phyloP scores from a whole-genome alignment of 2,329 filamentous ascomycete genomes.

The Pyrenophora tritici-repentis region DNA sequence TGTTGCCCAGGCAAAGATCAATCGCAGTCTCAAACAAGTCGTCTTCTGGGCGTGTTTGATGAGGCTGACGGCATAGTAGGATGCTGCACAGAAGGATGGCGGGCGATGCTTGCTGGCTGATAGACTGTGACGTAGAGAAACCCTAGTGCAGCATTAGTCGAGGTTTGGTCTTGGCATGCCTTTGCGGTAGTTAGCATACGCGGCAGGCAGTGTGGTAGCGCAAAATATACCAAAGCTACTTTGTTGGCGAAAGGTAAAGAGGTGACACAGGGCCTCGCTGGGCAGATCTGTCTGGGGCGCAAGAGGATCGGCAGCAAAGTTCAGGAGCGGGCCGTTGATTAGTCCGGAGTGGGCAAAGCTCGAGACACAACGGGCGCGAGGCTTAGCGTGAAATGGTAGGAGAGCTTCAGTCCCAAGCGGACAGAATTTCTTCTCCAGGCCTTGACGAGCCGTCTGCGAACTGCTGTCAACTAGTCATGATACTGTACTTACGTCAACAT shows the following conservation, averaged over 20 bases:
- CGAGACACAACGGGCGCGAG: slow-evolving; percentile 1
- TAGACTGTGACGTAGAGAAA: not conserved
- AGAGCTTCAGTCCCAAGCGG: not conserved
- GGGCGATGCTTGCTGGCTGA: not conserved
- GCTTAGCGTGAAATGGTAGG: not conserved
- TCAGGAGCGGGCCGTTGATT: slow-evolving; percentile 13
- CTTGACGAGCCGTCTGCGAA: not conserved
- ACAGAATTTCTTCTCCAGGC: not conserved
- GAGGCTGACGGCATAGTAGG: not conserved
- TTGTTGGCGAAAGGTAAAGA: not conserved
- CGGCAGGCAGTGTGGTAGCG: not conserved
- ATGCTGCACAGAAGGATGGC: not conserved
- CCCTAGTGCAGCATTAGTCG: not conserved
- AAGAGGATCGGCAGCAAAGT: slow-evolving; percentile 4
- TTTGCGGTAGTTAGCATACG: not conserved
- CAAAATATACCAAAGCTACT: not conserved
- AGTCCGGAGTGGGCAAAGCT: slow-evolving; percentile 6
- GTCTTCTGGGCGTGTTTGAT: too few species aligned
- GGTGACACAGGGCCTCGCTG: too few species aligned
- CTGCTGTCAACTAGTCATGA: too few species aligned
- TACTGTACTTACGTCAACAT: too few species aligned
- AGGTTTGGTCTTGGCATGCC: not conserved
- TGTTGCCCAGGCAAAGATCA: too few species aligned
- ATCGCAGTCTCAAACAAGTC: too few species aligned
- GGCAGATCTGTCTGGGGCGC: slow-evolving; percentile 5